Base-by-base conservation (phyloP, 2,329 filamentous ascomycete genomes). In the Penicillium sp. region DNA sequence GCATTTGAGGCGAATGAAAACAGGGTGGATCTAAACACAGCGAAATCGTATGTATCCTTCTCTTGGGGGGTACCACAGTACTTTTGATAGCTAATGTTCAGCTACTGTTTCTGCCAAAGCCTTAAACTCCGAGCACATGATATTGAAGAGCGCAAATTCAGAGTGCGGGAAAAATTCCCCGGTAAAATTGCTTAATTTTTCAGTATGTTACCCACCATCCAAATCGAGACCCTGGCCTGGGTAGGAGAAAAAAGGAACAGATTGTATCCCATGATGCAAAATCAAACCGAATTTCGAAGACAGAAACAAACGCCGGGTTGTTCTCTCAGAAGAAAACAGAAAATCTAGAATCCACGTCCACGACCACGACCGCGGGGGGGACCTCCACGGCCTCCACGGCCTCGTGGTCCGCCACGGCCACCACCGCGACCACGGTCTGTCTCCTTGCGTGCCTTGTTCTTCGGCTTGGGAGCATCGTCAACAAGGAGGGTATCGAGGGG, bases 361-460 rank as follows among this genome's bases (percentile, higher is more conserved):
- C 84, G 77, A 25, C 84, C 81, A 44, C 82, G 73, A 14, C 82
- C 79, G 30, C 82, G 73, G 19, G 80, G 73, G 17, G 80, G 75
- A 44, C 77, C 67, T 17, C 82, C 76, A 56, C 85, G 80, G 28
- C 80, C 73, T 49, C 79, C 65, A 38, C 77, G 74, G 41, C 81
- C 73, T 36, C 81, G 75, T 37, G 79, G 77, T 11, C 77, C 77
- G 36, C 79, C 71, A 25, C 78, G 73, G 43, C 77, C 65, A 19
- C 77, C 72, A 44, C 50, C 43, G 6, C 78, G 72, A 42, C 80
- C 77, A 45, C 87, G 80, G 50, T 78, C 77, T 40, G 71, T 83
- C 79, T 97, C 94, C 83, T 99, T 99, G 72, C 93, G 86, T 26
- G 94, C 93, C 86, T 99, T 99, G 80, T 99, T 99, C 88, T 97